Base-by-base conservation (phyloP, 192 early-diverging fungal genomes). In the Coemansia sp. region DNA sequence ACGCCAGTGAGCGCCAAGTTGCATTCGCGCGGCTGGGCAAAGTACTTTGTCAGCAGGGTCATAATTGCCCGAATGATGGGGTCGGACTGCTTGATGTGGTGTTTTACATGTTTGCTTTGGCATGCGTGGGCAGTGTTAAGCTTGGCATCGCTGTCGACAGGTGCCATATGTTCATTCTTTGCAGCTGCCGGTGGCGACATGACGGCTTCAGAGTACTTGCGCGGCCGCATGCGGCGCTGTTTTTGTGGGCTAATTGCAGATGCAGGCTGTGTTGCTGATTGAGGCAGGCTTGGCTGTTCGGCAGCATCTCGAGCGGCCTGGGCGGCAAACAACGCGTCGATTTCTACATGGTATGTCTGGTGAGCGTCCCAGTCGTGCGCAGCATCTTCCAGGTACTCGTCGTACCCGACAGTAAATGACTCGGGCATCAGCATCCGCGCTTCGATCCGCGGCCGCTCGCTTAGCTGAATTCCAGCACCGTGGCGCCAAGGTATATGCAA, bases 1-100 rank as follows among this genome's bases (percentile, higher is more conserved):
- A 94, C 88, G 20, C 92, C 92, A 0, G 95, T 97, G 20, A 97
- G 71, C 0, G 93, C 92, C 65, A 97, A 63, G 62, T 97, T 97
- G 56, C 94, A 83, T 26, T 88, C 87, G 20, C 86, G 87, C 17
- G 90, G 87, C 56, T 97, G 93, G 0, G 84, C 82, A 76, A 94
- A 94, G 58, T 94, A 93, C 47, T 85, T 83, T 34, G 84, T 76
- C 30, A 89, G 70, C n/a, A 85, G 66, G 20, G 72, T 73, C 46
- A 91, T 71, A 37, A 91, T 74, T 40, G 81, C 85, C 28, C 87
- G 86, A 5, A 91, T 60, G 9, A 88, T 64, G 0, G 86, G 85
- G 37, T 91, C 89, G 8, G 71, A 75, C 14, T 68, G 79, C 47
- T 80, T 66, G 36, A 83, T 51, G 37, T 76, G 81, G 51, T 80